Evolutionary conservation across 441 rosid species (phyloP).

Genomic region (Corymbia citriodora): DNA sequence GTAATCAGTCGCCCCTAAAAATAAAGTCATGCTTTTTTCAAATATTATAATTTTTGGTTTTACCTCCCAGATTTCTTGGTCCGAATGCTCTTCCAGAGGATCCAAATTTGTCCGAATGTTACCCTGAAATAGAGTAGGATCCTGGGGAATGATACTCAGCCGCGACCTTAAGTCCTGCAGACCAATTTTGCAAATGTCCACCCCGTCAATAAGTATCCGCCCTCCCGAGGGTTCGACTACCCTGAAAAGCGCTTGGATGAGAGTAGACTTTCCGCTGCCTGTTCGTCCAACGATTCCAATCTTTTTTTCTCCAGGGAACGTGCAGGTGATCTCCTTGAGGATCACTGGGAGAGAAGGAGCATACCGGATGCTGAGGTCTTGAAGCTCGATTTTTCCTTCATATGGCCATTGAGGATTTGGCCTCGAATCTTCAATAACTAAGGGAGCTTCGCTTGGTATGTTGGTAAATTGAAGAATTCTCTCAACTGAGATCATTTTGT

Average conservation of each 20-base stretch:
- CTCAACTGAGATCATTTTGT: slow-evolving; percentile 72
- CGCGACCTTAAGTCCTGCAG: slow-evolving; percentile 61
- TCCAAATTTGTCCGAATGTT: slow-evolving; percentile 60
- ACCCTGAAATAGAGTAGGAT: slow-evolving; percentile 62
- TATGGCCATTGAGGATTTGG: slow-evolving; percentile 50
- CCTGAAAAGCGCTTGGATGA: slow-evolving; percentile 66
- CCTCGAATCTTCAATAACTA: slow-evolving; percentile 27
- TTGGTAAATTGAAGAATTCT: slow-evolving; percentile 51
- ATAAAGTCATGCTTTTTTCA: not conserved
- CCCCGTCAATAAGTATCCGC: slow-evolving; percentile 46
- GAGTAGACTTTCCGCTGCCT: slow-evolving; percentile 74
- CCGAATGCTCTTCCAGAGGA: slow-evolving; percentile 47
- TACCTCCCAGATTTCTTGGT: slow-evolving; percentile 69
- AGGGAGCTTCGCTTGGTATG: slow-evolving; percentile 52
- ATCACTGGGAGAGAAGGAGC: slow-evolving; percentile 51
- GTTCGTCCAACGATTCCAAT: slow-evolving; percentile 69
- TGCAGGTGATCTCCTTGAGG: slow-evolving; percentile 54
- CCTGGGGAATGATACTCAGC: slow-evolving; percentile 67
- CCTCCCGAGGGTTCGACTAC: slow-evolving; percentile 58
- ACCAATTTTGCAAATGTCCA: slow-evolving; percentile 47
- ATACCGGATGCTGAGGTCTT: slow-evolving; percentile 43
- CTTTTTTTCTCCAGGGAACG: slow-evolving; percentile 51
- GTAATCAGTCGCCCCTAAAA: not conserved
- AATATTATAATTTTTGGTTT: not conserved
- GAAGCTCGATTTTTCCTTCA: slow-evolving; percentile 37